Conservation (phyloP, 2,329 filamentous ascomycete genomes). For the Trichocomaceae sp. region DNA sequence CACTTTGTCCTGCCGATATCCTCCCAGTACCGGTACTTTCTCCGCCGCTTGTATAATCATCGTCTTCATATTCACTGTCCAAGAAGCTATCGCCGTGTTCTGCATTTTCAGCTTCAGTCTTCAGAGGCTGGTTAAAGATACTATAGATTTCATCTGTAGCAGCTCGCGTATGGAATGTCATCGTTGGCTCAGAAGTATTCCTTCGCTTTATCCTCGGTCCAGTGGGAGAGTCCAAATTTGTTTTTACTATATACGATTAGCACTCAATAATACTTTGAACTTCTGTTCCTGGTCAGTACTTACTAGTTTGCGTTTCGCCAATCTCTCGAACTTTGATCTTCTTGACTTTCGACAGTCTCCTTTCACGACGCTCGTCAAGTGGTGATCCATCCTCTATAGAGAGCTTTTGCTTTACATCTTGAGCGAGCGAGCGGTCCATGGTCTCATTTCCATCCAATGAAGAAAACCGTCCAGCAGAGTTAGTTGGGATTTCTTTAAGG, state of each 20-base stretch:
- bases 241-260: constrained; percentile 59
- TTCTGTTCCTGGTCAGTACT: constrained; percentile 35
- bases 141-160: constrained; percentile 97
- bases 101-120: constrained; percentile 43
- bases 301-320: constrained; percentile 82
- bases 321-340: constrained; percentile 78
- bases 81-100: constrained; percentile 55
- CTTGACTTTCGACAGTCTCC: constrained; percentile 45
- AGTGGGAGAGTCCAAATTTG: constrained; percentile 84
- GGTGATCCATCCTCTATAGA: constrained; percentile 19
- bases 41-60: constrained; percentile 75
- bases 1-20: constrained; percentile 57
- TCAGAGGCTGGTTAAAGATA: constrained; percentile 84
- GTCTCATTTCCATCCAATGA: constrained; percentile 5
- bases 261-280: constrained; percentile 1
- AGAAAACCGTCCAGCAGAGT: constrained; percentile 21
- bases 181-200: constrained; percentile 75
- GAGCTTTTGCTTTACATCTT: constrained; percentile 28
- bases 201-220: constrained; percentile 78
- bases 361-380: constrained; percentile 21
- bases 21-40: constrained; percentile 77
- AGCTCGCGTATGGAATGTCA: constrained; percentile 93
- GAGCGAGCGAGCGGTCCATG: constrained; percentile 22
- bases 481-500: constrained; percentile 49
- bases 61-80: constrained; percentile 58